Evolutionary conservation across 2,329 filamentous ascomycete species (phyloP).

Genomic region (Beauveria asiatica): DNA sequence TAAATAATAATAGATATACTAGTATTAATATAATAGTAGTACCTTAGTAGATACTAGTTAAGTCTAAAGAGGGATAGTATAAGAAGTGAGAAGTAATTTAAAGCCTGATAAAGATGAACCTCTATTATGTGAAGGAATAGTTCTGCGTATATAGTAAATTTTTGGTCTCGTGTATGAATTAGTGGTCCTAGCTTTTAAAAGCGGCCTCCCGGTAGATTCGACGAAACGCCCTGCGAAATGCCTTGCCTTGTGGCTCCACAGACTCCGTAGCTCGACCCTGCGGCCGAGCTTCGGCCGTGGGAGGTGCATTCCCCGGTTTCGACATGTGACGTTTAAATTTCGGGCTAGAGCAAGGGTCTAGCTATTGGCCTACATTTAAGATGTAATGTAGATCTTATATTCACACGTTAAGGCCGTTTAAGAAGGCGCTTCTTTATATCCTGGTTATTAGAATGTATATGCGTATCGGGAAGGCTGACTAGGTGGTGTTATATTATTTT

Average conservation of each 20-base stretch:
- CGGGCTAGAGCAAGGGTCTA: background rate
- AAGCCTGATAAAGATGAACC: background rate
- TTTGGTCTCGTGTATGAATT: background rate
- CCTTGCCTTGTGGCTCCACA: background rate
- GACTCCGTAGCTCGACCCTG: background rate
- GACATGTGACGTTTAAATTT: background rate
- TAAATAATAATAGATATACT: too few species aligned
- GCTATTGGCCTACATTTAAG: background rate
- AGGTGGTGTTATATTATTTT: too few species aligned
- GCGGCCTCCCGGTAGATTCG: slow-evolving; percentile 1
- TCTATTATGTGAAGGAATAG: background rate
- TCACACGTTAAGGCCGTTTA: background rate
- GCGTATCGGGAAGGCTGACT: background rate
- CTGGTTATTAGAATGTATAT: background rate
- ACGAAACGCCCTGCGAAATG: slow-evolving; percentile 10
- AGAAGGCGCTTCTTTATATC: background rate
- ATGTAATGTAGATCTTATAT: background rate
- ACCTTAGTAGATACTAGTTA: background rate
- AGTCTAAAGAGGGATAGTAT: background rate
- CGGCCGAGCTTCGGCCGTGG: background rate
- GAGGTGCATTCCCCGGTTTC: background rate
- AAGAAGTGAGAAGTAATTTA: background rate
- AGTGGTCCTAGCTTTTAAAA: background rate
- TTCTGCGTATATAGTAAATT: background rate
- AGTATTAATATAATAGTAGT: too few species aligned